A percentile compares a stretch with the other conserved stretches of the same genome.
phyloP scores from a whole-genome alignment of 768 basidiomycete species.

The Lyophyllum decastes region DNA sequence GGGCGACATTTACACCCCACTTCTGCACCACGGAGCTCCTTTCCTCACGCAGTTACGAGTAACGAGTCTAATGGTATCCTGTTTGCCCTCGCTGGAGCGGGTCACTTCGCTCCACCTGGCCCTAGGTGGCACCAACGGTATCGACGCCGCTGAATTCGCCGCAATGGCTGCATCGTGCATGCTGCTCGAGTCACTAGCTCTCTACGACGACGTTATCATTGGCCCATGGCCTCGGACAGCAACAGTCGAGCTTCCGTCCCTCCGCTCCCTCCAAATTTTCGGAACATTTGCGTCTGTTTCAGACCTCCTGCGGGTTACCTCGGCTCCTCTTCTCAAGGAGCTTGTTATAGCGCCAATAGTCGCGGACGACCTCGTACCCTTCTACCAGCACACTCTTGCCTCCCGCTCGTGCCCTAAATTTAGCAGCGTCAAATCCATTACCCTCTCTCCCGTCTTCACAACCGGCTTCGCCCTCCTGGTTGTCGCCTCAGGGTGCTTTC shows the following conservation, averaged over 20 bases:
- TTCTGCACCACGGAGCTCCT: slow-evolving; percentile 8
- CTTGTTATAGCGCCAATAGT: slow-evolving; percentile 15
- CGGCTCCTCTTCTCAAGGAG: slow-evolving; percentile 9
- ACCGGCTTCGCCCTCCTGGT: slow-evolving; percentile 9
- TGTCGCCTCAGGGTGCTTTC: slow-evolving; percentile 15
- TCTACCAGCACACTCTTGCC: slow-evolving; percentile 1
- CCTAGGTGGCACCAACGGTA: slow-evolving; percentile 8
- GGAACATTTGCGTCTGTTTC: slow-evolving; percentile 19
- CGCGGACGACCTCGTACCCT: slow-evolving; percentile 14
- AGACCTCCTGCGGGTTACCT: slow-evolving; percentile 15
- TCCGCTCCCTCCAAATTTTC: slow-evolving; percentile 16
- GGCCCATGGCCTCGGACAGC: slow-evolving; percentile 17
- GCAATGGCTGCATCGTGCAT: slow-evolving; percentile 10
- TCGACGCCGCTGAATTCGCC: slow-evolving; percentile 6
- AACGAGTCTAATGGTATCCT: slow-evolving; percentile 12
- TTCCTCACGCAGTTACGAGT: slow-evolving; percentile 11
- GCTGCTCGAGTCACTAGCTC: slow-evolving; percentile 10
- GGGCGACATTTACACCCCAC: background rate
- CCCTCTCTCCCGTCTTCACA: slow-evolving; percentile 13
- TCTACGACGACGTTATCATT: slow-evolving; percentile 16
- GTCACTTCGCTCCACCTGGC: slow-evolving; percentile 16
- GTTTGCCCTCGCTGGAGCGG: slow-evolving; percentile 6
- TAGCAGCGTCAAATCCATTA: slow-evolving; percentile 10
- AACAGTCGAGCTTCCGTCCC: slow-evolving; percentile 10
- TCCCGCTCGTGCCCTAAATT: slow-evolving; percentile 12